Evolutionary conservation across 495 filamentous ascomycete species (phyloP).

Genomic region (Penicillium dipodomyicola): DNA sequence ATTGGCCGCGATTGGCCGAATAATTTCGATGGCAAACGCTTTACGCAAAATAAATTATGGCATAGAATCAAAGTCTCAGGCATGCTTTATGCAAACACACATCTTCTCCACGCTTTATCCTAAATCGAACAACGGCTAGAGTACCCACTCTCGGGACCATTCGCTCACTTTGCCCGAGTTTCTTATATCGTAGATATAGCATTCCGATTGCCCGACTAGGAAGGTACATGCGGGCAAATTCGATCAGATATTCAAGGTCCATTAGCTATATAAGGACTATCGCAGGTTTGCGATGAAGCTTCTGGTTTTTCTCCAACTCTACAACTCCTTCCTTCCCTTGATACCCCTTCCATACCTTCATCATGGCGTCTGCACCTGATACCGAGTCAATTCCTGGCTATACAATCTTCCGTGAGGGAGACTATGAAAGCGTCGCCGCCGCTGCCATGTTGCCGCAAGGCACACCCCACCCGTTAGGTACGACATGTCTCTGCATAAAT

Average conservation of each 20-base stretch:
- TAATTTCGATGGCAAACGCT: slow-evolving; percentile 4
- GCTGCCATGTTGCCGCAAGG: slow-evolving; percentile 30
- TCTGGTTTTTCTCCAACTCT: slow-evolving; percentile 13
- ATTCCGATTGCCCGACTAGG: slow-evolving; percentile 21
- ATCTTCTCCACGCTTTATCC: slow-evolving; percentile 26
- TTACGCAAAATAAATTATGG: slow-evolving; percentile 27
- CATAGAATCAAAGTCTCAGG: slow-evolving; percentile 2
- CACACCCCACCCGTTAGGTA: slow-evolving; percentile 35
- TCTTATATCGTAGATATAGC: not conserved
- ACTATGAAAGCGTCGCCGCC: slow-evolving; percentile 37
- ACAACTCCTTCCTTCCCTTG: slow-evolving; percentile 9
- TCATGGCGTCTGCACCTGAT: slow-evolving; percentile 36
- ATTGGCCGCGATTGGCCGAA: slow-evolving; percentile 27
- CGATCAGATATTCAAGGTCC: slow-evolving; percentile 16
- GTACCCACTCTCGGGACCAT: slow-evolving; percentile 20
- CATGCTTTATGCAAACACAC: not conserved
- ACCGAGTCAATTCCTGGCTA: slow-evolving; percentile 38
- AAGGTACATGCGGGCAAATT: slow-evolving; percentile 29
- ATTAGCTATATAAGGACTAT: slow-evolving; percentile 23
- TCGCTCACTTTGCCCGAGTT: slow-evolving; percentile 10
- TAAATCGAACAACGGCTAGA: slow-evolving; percentile 19
- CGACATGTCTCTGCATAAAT: not conserved
- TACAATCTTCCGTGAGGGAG: slow-evolving; percentile 37
- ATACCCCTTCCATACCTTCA: slow-evolving; percentile 12
- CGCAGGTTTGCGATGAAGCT: not conserved